Base-by-base conservation (phyloP, 2,329 filamentous ascomycete species). In the Aureobasidium sp. region DNA sequence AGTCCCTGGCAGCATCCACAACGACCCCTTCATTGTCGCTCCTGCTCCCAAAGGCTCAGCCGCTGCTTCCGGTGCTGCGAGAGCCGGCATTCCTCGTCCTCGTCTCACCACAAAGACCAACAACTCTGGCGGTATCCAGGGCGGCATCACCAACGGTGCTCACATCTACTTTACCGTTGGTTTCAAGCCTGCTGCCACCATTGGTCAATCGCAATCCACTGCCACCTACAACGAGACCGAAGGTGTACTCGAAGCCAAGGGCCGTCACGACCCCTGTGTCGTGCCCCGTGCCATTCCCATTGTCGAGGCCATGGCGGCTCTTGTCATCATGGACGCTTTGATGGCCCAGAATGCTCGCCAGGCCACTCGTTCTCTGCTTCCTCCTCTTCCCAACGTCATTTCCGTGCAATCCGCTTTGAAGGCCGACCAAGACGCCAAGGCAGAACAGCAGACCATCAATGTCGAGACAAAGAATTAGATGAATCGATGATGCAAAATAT, bases 161-260 rank as follows among this genome's bases (percentile, higher is more conserved):
- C 85, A 84, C 55, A 89, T 97, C 73, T 97, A 93, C 78, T 97
- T 97, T 80, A 83, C 86, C 47, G 85, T 95, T 4, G 90, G 82
- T 14, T 97, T 97, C 81, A 97, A 97, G 78, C 88, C 91, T 8
- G 84, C 91, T 2, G 90, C 91, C 25, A 97, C 93, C 3, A 97
- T 97, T 66, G 85, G 88, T 40, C 86, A 91, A 71, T 86, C 87
- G 38, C 91, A 97, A 74, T 79, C 78, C 12, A 97, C 93, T 0
- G 83, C 84, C 7, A 85, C 80, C 8, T 97, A 94, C 70, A 84
- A 85, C 56, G 85, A 85, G 40, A 73, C 77, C 8, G 81, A 86
- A 59, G 93, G 93, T 47, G 73, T 87, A 3, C 76, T 97, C 29
- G 88, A 90, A 58, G 90, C 90, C 47, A 97, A 96, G 79, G 93